Evolutionary conservation across 1,139 yeast species (phyloP).

Genomic region (Taphrina betulina): DNA sequence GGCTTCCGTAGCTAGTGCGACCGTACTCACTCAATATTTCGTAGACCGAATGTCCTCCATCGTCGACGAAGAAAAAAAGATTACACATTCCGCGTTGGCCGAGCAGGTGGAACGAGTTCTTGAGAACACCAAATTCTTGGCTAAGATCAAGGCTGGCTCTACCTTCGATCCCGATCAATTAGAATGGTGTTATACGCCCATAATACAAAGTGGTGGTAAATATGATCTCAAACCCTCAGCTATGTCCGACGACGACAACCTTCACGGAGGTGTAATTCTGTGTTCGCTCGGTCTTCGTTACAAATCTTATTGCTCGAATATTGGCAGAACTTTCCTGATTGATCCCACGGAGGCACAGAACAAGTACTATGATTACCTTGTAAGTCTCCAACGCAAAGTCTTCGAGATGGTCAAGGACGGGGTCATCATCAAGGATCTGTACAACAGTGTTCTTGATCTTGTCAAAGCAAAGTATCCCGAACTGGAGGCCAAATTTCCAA

Average conservation of each 20-base stretch:
- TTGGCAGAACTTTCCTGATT: constrained; percentile 83
- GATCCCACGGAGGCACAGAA: constrained; percentile 82
- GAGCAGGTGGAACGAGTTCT: constrained; percentile 78
- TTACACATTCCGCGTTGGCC: constrained; percentile 69
- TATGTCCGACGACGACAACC: constrained; percentile 62
- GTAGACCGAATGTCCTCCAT: constrained; percentile 85
- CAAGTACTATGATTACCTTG: constrained; percentile 70
- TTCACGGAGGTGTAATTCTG: constrained; percentile 76
- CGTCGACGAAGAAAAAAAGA: constrained; percentile 80
- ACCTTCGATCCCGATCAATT: constrained; percentile 65
- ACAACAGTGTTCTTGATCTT: constrained; percentile 60
- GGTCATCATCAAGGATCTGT: constrained; percentile 62
- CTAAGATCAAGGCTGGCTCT: constrained; percentile 33
- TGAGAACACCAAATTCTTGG: constrained; percentile 70
- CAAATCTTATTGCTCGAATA: constrained; percentile 82
- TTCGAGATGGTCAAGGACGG: constrained; percentile 65
- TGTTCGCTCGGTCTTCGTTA: constrained; percentile 85
- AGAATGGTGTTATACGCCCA: constrained; percentile 95
- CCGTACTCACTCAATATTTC: constrained; percentile 71
- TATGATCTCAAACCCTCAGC: constrained; percentile 87
- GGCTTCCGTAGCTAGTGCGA: constrained; percentile 77
- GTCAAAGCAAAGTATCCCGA: constrained; percentile 61
- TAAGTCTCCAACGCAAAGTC: constrained; percentile 61
- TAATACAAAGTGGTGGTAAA: constrained; percentile 82
- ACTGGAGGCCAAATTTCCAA: constrained; percentile 63